Conservation (phyloP, 1,284 basidiomycete genomes). For the Lignosus rhinocerotis region DNA sequence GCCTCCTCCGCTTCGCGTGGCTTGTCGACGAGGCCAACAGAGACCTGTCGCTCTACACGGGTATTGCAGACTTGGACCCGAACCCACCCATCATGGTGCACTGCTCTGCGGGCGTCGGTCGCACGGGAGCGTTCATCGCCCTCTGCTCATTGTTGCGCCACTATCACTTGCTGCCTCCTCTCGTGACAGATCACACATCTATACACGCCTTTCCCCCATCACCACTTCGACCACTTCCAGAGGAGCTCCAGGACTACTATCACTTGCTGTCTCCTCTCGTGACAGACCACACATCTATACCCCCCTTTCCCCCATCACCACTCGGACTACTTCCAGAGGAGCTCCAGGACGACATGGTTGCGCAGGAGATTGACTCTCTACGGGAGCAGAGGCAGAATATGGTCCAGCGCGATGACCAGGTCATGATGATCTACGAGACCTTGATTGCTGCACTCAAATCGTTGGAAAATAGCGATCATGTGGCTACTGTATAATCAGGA, state of each 20-base stretch:
- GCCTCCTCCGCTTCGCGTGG: slow-evolving; percentile 59
- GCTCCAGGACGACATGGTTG: slow-evolving; percentile 61
- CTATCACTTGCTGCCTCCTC: slow-evolving; percentile 48
- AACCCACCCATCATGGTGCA: slow-evolving; percentile 81
- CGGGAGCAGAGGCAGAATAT: slow-evolving; percentile 81
- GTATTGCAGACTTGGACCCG: slow-evolving; percentile 36
- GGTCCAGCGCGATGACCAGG: slow-evolving; percentile 75
- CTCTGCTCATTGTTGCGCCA: slow-evolving; percentile 70
- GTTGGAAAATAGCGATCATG: neutral
- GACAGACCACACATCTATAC: slow-evolving; percentile 25
- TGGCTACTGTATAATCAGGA: neutral
- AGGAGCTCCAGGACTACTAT: too few species aligned
- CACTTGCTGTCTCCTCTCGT: slow-evolving; percentile 45
- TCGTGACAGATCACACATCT: slow-evolving; percentile 21
- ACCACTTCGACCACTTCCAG: slow-evolving; percentile 57
- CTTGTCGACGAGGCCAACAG: slow-evolving; percentile 65
- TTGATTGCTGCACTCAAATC: slow-evolving; percentile 42
- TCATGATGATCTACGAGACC: slow-evolving; percentile 65
- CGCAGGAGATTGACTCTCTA: slow-evolving; percentile 72
- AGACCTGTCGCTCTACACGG: slow-evolving; percentile 39
- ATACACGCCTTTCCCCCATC: slow-evolving; percentile 41
- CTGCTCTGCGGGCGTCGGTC: slow-evolving; percentile 88
- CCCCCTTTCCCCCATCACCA: slow-evolving; percentile 44
- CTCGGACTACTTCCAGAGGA: slow-evolving; percentile 55
- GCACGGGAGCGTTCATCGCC: slow-evolving; percentile 88